Evolutionary conservation across 495 filamentous ascomycete genomes (phyloP).

Genomic region (Aspergillus carlsbadensis): DNA sequence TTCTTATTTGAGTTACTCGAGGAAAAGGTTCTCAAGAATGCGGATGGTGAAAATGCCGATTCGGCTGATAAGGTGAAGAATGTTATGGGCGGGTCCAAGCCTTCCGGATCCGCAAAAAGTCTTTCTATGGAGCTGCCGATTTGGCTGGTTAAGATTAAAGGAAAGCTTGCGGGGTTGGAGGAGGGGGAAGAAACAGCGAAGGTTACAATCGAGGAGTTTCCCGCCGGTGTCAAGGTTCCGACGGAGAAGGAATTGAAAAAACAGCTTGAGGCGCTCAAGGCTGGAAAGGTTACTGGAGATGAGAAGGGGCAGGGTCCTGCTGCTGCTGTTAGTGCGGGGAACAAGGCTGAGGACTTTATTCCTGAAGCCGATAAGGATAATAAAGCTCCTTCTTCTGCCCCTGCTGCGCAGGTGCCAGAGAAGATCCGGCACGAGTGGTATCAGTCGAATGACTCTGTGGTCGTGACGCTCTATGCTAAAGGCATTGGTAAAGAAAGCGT

Average conservation of each 20-base stretch:
- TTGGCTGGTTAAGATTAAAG: slow-evolving; percentile 22
- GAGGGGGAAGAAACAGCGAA: slow-evolving; percentile 55
- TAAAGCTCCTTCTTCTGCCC: slow-evolving; percentile 9
- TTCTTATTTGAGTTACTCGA: slow-evolving; percentile 69
- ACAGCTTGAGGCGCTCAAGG: slow-evolving; percentile 30
- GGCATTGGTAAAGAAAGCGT: slow-evolving; percentile 65
- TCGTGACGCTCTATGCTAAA: slow-evolving; percentile 70
- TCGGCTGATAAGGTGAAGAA: slow-evolving; percentile 33
- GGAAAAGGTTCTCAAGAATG: slow-evolving; percentile 48
- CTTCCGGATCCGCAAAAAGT: slow-evolving; percentile 57
- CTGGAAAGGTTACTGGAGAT: slow-evolving; percentile 21
- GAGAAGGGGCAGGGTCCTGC: neutral
- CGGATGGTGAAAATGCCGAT: slow-evolving; percentile 44
- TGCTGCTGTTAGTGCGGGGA: neutral
- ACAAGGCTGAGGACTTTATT: slow-evolving; percentile 14
- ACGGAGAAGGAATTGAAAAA: slow-evolving; percentile 35
- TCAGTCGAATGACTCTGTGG: slow-evolving; percentile 64
- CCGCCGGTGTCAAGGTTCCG: slow-evolving; percentile 51
- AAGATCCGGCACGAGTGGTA: slow-evolving; percentile 83
- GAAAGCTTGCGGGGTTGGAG: slow-evolving; percentile 41
- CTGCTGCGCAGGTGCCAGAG: slow-evolving; percentile 18
- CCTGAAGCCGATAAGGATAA: slow-evolving; percentile 4
- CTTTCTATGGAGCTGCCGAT: slow-evolving; percentile 31
- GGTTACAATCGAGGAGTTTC: slow-evolving; percentile 63
- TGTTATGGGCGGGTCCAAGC: slow-evolving; percentile 27